Evolutionary conservation across 352 stramenopile species (phyloP), one percentile per base, ranked within the genome.

Genomic region (Phytopythium chamaehyphon): DNA sequence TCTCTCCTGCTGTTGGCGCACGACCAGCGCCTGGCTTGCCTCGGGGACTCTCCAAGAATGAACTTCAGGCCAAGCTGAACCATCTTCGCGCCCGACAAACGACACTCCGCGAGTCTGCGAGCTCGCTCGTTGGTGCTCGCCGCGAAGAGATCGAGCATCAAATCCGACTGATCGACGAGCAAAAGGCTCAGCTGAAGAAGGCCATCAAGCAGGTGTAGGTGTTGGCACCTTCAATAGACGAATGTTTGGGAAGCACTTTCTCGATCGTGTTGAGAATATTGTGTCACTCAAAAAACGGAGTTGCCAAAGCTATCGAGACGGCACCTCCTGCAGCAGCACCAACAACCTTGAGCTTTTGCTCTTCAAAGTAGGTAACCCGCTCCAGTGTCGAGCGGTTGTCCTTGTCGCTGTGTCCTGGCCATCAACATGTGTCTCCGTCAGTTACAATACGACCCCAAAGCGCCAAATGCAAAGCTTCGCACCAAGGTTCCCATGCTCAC

Each of bases 401-500:
- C 3, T 62, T 69, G 46, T 88, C 71, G 2, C 65, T 74, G 58
- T 90, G 83, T 22, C 83, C 83, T 93, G 16, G n/a, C n/a, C n/a
- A n/a, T n/a, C n/a, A n/a, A n/a, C n/a, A n/a, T n/a, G n/a, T n/a
- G n/a, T n/a, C n/a, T n/a, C n/a, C n/a, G n/a, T n/a, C n/a, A n/a
- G n/a, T n/a, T n/a, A n/a, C n/a, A n/a, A n/a, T n/a, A n/a, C n/a
- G n/a, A n/a, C n/a, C n/a, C n/a, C n/a, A n/a, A n/a, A n/a, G n/a
- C n/a, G n/a, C n/a, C n/a, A n/a, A n/a, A 19, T 8, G 15, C 33
- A 57, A 15, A 19, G 18, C 8, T 2, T 36, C 66, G 16, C 65
- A 92, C 83, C 83, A 0, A 94, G 67, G 39, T 94, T 94, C 38
- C 83, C 83, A 51, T 94, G 83, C 54, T 94, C 83, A 36, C 79